These are phyloP conservation scores for Phytopythium sindhum DNA, from an alignment of 352 stramenopile species.

Conservation along the genomic window DNA sequence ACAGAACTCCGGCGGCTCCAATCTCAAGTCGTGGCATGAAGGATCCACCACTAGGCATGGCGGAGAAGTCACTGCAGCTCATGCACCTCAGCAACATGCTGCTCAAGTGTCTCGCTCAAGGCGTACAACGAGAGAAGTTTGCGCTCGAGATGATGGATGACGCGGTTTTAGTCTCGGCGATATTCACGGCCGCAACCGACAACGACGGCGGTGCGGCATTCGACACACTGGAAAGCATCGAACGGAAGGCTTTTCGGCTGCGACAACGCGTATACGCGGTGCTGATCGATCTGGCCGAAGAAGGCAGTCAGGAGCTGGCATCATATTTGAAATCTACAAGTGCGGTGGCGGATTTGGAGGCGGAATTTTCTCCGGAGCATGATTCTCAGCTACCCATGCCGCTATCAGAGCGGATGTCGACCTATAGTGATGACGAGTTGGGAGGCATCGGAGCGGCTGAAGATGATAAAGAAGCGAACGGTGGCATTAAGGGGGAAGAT, in stretches of 20 bases:
- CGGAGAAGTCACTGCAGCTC: neutral
- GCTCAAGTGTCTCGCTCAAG: conserved; percentile 20
- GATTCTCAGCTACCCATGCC: neutral
- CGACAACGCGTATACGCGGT: conserved; percentile 45
- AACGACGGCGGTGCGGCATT: conserved; percentile 25
- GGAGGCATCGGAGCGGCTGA: conserved; percentile 1
- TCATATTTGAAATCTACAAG: neutral
- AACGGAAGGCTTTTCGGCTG: conserved; percentile 36
- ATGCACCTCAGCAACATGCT: conserved; percentile 16
- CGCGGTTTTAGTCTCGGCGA: conserved; percentile 9
- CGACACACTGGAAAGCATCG: conserved; percentile 27
- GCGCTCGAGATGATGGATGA: conserved; percentile 14
- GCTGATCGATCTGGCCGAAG: conserved; percentile 30
- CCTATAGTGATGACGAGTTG: neutral
- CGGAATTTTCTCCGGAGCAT: neutral
- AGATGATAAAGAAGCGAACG: conserved; percentile 14
- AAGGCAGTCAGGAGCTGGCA: conserved; percentile 24
- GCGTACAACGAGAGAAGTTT: conserved; percentile 11
- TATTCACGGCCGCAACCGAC: conserved; percentile 12
- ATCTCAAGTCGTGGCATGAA: too few relatives aligned
- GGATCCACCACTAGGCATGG: neutral
- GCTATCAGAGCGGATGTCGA: neutral
- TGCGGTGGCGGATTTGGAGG: neutral
- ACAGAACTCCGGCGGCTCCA: neutral
- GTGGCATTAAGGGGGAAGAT: conserved; percentile 15